Evolutionary conservation across 1,284 basidiomycete species (phyloP).

Genomic region (Ganoderma resinaceum): DNA sequence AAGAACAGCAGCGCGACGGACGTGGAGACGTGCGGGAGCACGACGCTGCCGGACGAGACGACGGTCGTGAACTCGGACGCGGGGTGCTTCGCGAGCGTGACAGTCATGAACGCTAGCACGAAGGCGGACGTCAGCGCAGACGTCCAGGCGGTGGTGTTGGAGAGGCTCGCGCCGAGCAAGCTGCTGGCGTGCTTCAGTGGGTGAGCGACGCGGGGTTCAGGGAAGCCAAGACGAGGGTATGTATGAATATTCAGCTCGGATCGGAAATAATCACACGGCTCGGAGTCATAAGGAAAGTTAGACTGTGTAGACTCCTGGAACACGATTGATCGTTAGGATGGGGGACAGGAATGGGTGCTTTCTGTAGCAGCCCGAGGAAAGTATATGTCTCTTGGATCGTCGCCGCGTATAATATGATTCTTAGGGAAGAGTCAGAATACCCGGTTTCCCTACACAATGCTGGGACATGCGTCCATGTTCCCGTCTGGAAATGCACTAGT

Average conservation of each 20-base stretch:
- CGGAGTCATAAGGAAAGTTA: not conserved
- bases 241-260: not conserved
- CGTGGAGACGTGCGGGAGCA: conserved; percentile 51
- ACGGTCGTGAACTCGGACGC: conserved; percentile 34
- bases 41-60: conserved; percentile 43
- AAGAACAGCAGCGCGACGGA: conserved; percentile 42
- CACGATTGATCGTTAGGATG: not conserved
- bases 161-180: conserved; percentile 37
- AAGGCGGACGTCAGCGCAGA: conserved; percentile 51
- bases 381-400: not conserved
- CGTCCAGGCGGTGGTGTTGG: conserved; percentile 48
- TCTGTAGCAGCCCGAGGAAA: no score
- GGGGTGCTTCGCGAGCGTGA: conserved; percentile 55
- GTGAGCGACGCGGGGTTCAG: not conserved
- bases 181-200: conserved; percentile 13
- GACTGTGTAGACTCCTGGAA: not conserved
- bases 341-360: not conserved
- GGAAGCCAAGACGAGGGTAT: not conserved
- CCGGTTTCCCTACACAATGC: not conserved
- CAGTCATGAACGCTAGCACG: conserved; percentile 51
- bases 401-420: not conserved
- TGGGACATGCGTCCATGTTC: not conserved
- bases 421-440: not conserved
- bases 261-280: not conserved
- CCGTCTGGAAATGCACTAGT: not conserved